Evolutionary conservation across 257 asterid species (phyloP), one percentile per base, ranked within the genome.

Genomic region (Solanum paucissectum): DNA sequence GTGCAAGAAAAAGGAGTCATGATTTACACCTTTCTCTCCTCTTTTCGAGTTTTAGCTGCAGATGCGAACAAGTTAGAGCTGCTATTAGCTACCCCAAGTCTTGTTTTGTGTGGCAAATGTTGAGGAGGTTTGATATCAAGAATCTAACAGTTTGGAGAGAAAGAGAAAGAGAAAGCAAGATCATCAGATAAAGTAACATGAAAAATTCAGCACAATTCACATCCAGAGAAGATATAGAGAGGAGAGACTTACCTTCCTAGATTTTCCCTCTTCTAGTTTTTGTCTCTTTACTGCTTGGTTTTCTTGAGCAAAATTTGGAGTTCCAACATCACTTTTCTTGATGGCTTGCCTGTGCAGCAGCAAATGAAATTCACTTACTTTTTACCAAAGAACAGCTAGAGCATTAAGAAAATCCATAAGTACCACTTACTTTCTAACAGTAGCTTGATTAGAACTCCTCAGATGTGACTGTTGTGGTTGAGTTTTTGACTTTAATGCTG

Each of bases 251-350:
- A 95, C 98, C 99, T 93, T 98, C 88, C 95, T 88, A 12, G 98
- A 88, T 91, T 95, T 94, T 83, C 98, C 99, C 79, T 93, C 98
- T 7, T 93, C 99, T 86, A 97, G 93, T 87, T 95, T 97, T 90
- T 97, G 99, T 94, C 93, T 93, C 94, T 97, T 97, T 60, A 95
- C 93, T 58, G 99, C 98, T 90, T 87, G 99, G 90, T 94, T 95
- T 82, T 95, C 98, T 62, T 95, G 99, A 20, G 93, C 93, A 36
- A 94, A 84, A 85, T 83, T 93, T 79, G 95, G 95, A 89, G 98
- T 90, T 90, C 94, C 98, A 55, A 62, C 91, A 52, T 89, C 52
- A 68, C 64, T 92, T 90, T 92, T 95, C 66, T 46, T 91, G 89
- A 89, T 93, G 29, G 88, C 69, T 20, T 92, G 93, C 91, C 99